Evolutionary conservation across 2,329 filamentous ascomycete genomes (phyloP).

Genomic region (Chaetomiaceae sp.): DNA sequence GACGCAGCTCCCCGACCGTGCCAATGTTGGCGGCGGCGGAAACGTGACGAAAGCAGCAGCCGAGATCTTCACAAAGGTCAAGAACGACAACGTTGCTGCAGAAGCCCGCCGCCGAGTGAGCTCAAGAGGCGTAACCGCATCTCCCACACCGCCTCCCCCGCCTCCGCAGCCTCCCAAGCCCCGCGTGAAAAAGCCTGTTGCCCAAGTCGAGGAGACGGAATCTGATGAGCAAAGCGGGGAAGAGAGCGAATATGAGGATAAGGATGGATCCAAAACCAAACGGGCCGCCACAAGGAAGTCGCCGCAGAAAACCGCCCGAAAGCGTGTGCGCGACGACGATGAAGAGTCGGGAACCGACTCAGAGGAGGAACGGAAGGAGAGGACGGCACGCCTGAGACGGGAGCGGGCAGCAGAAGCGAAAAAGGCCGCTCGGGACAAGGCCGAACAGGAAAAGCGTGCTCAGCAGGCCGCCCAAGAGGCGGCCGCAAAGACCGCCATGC

Average conservation of each 20-base stretch:
- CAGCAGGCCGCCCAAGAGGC: slow-evolving; percentile 2
- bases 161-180: not conserved
- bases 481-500: slow-evolving; percentile 13
- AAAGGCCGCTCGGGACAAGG: not conserved
- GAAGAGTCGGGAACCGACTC: slow-evolving; percentile 12
- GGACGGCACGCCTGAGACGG: slow-evolving; percentile 11
- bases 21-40: slow-evolving; percentile 9
- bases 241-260: slow-evolving; percentile 2
- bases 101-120: slow-evolving; percentile 7
- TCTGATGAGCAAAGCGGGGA: not conserved
- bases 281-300: not conserved
- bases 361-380: slow-evolving; percentile 13
- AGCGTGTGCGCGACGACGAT: slow-evolving; percentile 18
- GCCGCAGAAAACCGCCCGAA: slow-evolving; percentile 2
- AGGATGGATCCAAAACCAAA: not conserved
- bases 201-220: slow-evolving; percentile 5
- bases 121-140: not conserved
- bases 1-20: slow-evolving; percentile 21
- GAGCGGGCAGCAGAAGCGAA: slow-evolving; percentile 13
- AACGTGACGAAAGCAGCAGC: slow-evolving; percentile 15
- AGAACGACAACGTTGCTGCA: slow-evolving; percentile 13
- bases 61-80: slow-evolving; percentile 17
- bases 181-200: too few relatives aligned
- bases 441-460: not conserved
- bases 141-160: not conserved